phyloP scores from a whole-genome alignment of 345 rosid genomes.

The Jatropha curcas region DNA sequence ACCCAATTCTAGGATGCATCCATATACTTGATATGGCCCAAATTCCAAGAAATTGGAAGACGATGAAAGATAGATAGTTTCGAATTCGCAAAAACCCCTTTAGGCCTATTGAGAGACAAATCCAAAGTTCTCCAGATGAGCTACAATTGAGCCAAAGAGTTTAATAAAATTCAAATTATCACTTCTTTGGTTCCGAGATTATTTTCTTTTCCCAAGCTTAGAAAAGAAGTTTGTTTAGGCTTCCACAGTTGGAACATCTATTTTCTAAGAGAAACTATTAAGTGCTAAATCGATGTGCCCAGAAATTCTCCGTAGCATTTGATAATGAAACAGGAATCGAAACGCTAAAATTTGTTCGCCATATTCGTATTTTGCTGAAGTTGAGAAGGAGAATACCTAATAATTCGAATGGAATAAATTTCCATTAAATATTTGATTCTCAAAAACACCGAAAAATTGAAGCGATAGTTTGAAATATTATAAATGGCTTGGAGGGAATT shows the following conservation, averaged over 20 bases:
- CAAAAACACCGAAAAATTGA: neutral
- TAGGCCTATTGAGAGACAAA: too few relatives aligned
- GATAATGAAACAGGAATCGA: slow-evolving; percentile 1
- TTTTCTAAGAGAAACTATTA: neutral
- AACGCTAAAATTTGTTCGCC: neutral
- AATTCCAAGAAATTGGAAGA: too few relatives aligned
- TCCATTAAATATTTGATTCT: neutral
- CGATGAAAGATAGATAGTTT: too few relatives aligned
- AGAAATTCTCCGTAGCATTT: neutral
- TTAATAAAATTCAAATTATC: neutral
- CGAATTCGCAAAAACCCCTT: too few relatives aligned
- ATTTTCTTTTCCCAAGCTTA: neutral
- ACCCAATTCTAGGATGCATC: too few relatives aligned
- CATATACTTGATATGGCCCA: too few relatives aligned
- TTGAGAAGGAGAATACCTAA: neutral
- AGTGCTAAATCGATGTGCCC: neutral
- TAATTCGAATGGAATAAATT: neutral
- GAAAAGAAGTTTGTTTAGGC: neutral
- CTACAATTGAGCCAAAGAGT: too few relatives aligned
- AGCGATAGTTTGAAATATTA: neutral
- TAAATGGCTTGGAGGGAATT: neutral
- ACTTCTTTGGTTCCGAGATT: neutral
- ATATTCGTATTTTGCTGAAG: neutral
- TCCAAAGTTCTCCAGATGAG: too few relatives aligned
- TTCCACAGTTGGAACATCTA: neutral